phyloP scores from a whole-genome alignment of 2,329 filamentous ascomycete species.

The Botrytis deweyae region DNA sequence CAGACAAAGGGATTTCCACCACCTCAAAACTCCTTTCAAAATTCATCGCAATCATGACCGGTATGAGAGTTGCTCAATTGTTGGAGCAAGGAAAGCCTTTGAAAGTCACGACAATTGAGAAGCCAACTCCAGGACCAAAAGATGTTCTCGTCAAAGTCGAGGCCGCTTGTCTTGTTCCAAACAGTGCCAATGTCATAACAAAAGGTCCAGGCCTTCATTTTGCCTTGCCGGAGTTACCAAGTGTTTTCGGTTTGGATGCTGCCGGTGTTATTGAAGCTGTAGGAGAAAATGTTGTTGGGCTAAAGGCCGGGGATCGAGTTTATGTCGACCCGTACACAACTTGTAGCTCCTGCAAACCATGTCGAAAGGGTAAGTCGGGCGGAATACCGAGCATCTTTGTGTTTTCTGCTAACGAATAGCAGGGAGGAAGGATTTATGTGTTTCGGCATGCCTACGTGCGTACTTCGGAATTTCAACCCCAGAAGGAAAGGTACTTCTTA shows the following conservation, averaged over 20 bases:
- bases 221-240: neutral
- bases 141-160: neutral
- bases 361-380: neutral
- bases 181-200: neutral
- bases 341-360: neutral
- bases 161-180: slow-evolving; percentile 2
- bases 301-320: neutral
- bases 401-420: neutral
- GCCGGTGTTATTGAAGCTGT: slow-evolving; percentile 1
- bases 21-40: neutral
- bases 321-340: neutral
- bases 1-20: neutral
- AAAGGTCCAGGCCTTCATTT: neutral
- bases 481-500: neutral
- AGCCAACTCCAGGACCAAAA: neutral
- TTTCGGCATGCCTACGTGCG: neutral
- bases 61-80: slow-evolving; percentile 2
- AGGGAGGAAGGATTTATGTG: neutral
- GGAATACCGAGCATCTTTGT: neutral
- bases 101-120: neutral
- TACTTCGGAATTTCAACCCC: neutral
- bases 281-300: neutral
- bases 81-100: neutral
- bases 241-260: neutral
- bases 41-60: neutral